Conservation (phyloP, 129 eudicot species). For the Lactuca saligna region DNA sequence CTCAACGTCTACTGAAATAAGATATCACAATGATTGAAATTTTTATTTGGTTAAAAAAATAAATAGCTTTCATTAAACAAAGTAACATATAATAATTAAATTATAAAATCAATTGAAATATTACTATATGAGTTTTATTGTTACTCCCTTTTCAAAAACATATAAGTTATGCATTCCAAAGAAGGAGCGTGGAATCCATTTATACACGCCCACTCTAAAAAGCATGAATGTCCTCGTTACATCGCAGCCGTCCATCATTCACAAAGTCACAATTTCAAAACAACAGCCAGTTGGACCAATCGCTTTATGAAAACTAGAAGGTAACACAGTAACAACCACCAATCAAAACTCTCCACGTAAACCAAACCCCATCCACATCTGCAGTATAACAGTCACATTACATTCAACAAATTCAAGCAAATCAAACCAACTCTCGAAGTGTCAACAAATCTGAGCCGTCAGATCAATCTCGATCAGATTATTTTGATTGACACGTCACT, state of each 20-base stretch:
- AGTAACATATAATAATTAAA: no score
- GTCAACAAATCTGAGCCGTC: conserved; percentile 30
- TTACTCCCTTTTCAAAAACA: no score
- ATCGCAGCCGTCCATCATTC: not conserved
- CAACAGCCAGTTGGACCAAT: conserved; percentile 12
- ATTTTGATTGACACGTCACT: conserved; percentile 44
- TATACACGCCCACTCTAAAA: not conserved
- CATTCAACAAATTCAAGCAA: conserved; percentile 4
- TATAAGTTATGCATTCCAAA: no score
- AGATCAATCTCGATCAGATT: conserved; percentile 13
- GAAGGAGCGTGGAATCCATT: no score
- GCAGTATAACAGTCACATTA: conserved; percentile 8
- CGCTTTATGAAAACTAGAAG: not conserved
- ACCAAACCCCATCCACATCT: conserved; percentile 22
- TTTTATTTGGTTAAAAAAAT: no score
- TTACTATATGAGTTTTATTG: no score
- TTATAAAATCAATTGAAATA: no score
- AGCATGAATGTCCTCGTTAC: not conserved
- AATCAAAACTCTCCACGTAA: conserved; percentile 16
- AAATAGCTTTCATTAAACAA: no score
- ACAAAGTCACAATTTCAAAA: not conserved
- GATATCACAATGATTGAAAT: no score
- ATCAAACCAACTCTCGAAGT: conserved; percentile 21
- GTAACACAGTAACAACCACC: not conserved
- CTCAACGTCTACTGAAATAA: no score